These are phyloP conservation scores for Ganoderma boninense DNA, from an alignment of 1,284 basidiomycete genomes.

Conservation along the genomic window DNA sequence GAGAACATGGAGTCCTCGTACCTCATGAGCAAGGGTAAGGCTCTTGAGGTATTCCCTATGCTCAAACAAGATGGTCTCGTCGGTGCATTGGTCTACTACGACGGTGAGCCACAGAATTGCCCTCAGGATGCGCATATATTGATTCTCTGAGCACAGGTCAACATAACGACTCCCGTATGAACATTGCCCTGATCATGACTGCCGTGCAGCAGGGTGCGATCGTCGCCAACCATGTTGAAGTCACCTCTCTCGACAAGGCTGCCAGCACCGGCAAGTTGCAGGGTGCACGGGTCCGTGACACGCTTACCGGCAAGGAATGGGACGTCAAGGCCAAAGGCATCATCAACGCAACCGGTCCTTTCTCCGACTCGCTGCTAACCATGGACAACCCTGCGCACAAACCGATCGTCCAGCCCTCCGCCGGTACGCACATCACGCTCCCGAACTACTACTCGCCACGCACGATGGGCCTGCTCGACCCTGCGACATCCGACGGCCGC, in stretches of 20 bases:
- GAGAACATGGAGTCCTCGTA: constrained; percentile 98
- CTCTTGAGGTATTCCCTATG: constrained; percentile 96
- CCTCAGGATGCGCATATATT: neutral
- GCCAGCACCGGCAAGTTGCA: constrained; percentile 71
- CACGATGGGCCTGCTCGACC: constrained; percentile 96
- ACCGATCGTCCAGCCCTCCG: constrained; percentile 92
- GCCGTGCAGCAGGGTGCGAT: constrained; percentile 94
- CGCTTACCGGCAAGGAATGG: constrained; percentile 86
- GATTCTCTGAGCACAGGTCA: constrained; percentile 66
- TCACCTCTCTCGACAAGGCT: constrained; percentile 80
- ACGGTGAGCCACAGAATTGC: constrained; percentile 62
- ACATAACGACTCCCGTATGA: constrained; percentile 99
- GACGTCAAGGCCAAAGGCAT: constrained; percentile 89
- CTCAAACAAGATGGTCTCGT: constrained; percentile 93
- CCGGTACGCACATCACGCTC: constrained; percentile 96
- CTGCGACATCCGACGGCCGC: constrained; percentile 94
- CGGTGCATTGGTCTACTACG: constrained; percentile 97
- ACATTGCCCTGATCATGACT: constrained; percentile 92
- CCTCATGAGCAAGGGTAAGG: constrained; percentile 93
- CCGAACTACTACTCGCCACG: constrained; percentile 97
- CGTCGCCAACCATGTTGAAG: constrained; percentile 92
- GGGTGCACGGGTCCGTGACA: constrained; percentile 85
- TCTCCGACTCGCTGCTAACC: constrained; percentile 87
- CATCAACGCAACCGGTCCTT: constrained; percentile 97
- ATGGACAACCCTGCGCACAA: constrained; percentile 86